phyloP scores from a whole-genome alignment of 331 rosid genomes.

The Cucumis variabilis region DNA sequence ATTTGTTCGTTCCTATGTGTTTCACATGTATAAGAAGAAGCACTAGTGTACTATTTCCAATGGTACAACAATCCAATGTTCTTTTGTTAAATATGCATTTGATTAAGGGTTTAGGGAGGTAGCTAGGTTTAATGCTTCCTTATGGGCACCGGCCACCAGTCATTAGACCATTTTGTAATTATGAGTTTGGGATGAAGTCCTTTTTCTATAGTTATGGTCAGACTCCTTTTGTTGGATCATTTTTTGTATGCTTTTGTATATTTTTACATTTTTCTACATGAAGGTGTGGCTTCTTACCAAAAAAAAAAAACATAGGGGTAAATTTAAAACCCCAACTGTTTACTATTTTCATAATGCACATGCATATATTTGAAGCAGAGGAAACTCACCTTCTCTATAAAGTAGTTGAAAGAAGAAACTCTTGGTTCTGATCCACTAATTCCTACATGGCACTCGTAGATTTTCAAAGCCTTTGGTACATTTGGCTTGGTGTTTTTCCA shows the following conservation, averaged over 20 bases:
- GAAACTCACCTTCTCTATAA: slow-evolving; percentile 63
- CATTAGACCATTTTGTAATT: background rate
- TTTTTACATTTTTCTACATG: background rate
- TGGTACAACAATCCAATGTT: background rate
- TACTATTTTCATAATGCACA: slow-evolving; percentile 15
- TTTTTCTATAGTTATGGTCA: background rate
- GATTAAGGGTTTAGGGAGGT: background rate
- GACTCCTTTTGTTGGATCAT: background rate
- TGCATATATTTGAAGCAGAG: slow-evolving; percentile 10
- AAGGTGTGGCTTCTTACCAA: background rate
- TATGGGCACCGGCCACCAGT: background rate
- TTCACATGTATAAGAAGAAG: background rate
- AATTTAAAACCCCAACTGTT: background rate
- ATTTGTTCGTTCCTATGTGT: background rate
- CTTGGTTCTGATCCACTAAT: slow-evolving; percentile 91
- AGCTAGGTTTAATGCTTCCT: background rate
- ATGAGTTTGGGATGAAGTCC: background rate
- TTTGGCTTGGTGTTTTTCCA: slow-evolving; percentile 76
- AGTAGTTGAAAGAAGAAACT: slow-evolving; percentile 80
- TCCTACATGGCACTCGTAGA: slow-evolving; percentile 97
- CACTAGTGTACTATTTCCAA: background rate
- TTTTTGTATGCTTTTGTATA: background rate
- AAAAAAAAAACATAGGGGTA: background rate
- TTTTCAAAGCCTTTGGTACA: slow-evolving; percentile 72
- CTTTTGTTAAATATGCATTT: background rate